Evolutionary conservation across 805 yeast species (phyloP).

Genomic region (Saccharomyces paradoxus): DNA sequence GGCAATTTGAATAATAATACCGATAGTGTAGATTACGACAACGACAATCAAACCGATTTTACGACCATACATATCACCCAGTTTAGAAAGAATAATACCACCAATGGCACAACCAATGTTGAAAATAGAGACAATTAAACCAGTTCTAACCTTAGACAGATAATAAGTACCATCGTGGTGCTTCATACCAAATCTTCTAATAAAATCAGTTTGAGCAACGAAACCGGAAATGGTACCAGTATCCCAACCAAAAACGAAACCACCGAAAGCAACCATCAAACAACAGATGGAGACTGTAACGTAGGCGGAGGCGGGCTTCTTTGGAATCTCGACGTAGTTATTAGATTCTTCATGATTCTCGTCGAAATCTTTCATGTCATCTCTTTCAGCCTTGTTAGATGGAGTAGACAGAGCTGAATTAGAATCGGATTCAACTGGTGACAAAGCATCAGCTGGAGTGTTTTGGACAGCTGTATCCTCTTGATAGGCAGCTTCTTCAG

Average conservation of each 20-base stretch:
- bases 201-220: slow-evolving; percentile 49
- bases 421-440: slow-evolving; percentile 14
- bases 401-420: slow-evolving; percentile 23
- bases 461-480: slow-evolving; percentile 3
- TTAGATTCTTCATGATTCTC: not conserved
- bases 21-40: slow-evolving; percentile 57
- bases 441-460: slow-evolving; percentile 25
- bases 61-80: slow-evolving; percentile 61
- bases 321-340: slow-evolving; percentile 20
- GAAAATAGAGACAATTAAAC: slow-evolving; percentile 52
- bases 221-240: slow-evolving; percentile 76
- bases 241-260: slow-evolving; percentile 58
- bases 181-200: slow-evolving; percentile 46
- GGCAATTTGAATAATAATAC: slow-evolving; percentile 61
- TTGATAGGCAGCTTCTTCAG: not conserved
- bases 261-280: slow-evolving; percentile 28
- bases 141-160: slow-evolving; percentile 46
- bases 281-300: slow-evolving; percentile 29
- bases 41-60: slow-evolving; percentile 53
- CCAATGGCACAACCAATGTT: slow-evolving; percentile 74
- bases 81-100: slow-evolving; percentile 49
- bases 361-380: slow-evolving; percentile 16
- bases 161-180: slow-evolving; percentile 36
- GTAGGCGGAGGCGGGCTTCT: slow-evolving; percentile 29
- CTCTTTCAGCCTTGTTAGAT: slow-evolving; percentile 26